A percentile compares a stretch with the other conserved stretches of the same genome.
These are phyloP conservation scores for Chytriomyces hyalinus DNA, from an alignment of 192 early-diverging fungal species.

Conservation along the genomic window DNA sequence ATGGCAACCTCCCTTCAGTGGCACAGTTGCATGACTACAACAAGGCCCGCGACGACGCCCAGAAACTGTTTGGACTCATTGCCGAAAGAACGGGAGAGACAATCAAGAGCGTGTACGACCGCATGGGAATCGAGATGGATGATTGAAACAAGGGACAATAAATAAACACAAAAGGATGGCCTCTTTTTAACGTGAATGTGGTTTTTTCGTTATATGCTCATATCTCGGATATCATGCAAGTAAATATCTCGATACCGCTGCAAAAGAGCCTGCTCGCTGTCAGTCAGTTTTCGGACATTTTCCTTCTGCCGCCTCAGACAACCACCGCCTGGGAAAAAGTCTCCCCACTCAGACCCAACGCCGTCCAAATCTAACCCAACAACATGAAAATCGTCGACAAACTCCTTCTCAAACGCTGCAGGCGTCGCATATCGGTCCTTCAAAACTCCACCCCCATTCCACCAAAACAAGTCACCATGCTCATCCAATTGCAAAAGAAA, in stretches of 20 bases:
- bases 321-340: not conserved
- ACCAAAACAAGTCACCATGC: not conserved
- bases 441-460: conserved; percentile 12
- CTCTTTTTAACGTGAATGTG: too few species aligned
- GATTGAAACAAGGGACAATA: not conserved
- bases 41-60: conserved; percentile 22
- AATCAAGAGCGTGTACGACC: conserved; percentile 7
- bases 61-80: conserved; percentile 30
- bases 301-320: conserved; percentile 1
- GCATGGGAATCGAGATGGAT: conserved; percentile 1
- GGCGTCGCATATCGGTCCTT: conserved; percentile 7
- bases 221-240: not conserved
- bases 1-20: not conserved
- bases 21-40: not conserved
- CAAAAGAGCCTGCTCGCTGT: not conserved
- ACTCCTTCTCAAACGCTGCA: not conserved
- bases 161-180: too few species aligned
- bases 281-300: not conserved
- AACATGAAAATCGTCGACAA: not conserved
- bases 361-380: not conserved
- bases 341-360: not conserved
- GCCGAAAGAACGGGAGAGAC: conserved; percentile 20
- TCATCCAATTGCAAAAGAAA: conserved; percentile 7
- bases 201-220: too few species aligned
- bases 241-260: conserved; percentile 10